Base-by-base conservation (phyloP, 257 asterid genomes). In the Leptodermis oblonga region DNA sequence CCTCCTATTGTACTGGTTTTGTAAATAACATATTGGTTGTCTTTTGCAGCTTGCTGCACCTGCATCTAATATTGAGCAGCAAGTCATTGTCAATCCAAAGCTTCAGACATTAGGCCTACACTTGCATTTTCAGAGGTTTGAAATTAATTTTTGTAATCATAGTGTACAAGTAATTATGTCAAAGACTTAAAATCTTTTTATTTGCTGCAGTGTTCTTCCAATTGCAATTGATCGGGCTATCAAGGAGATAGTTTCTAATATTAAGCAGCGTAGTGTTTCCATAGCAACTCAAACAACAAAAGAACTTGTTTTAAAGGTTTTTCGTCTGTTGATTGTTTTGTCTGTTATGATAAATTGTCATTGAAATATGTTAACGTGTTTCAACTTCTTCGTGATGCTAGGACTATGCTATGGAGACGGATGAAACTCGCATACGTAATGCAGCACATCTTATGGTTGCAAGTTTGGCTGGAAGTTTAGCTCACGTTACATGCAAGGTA, bases 401-500 rank as follows among this genome's bases (percentile, higher is more conserved):
- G 99, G 99, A 94, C 82, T 91, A 91, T 80, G 97, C 95, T 70
- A 82, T 91, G 95, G 99, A 94, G 75, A 85, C 93, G 1, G 98
- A 94, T 85, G 99, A 91, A 82, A 91, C 90, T 48, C 95, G 90
- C 46, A 85, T 88, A 78, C 80, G 88, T 42, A 94, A 86, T 79
- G 97, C 98, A 65, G 98, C 98, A 65, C 97, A 89, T 77, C 79
- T 94, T 86, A 94, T 94, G 99, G 99, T 91, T 25, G 98, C 99
- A n/a, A 86, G 96, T 80, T 74, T 94, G 83, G 96, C 99, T 0
- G 99, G 99, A 77, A 89, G 99, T 82, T 85, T 94, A 70, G 99
- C 98, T 70, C 99, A 94, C 78, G 99, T 91, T 55, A 94, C 98
- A 43, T 94, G 98, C 97, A 94, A 94, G 99, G 99, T 94, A 80